These are phyloP conservation scores for Pythium scleroteichum DNA, from an alignment of 352 stramenopile genomes.

Conservation along the genomic window DNA sequence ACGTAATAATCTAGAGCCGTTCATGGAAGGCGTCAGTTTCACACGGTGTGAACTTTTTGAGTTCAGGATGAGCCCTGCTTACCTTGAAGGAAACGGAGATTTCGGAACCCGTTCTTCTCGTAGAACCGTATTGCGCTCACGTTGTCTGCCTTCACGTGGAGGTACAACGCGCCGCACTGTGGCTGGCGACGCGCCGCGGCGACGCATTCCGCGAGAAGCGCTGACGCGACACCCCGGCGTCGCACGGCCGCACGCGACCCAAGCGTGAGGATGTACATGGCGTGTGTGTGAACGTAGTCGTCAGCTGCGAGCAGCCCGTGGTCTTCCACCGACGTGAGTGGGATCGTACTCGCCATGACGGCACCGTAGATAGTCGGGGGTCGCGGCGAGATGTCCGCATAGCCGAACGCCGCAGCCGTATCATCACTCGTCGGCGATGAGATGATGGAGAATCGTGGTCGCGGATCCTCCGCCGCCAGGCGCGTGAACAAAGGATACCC, in stretches of 20 bases:
- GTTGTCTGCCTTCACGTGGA: slow-evolving; percentile 98
- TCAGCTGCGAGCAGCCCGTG: slow-evolving; percentile 52
- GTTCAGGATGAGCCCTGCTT: neutral
- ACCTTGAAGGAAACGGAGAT: slow-evolving; percentile 92
- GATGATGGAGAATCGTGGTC: slow-evolving; percentile 7
- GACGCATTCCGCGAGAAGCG: slow-evolving; percentile 90
- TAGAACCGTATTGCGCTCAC: slow-evolving; percentile 94
- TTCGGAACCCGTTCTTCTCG: slow-evolving; percentile 94
- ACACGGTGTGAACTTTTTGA: no score
- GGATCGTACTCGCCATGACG: slow-evolving; percentile 89
- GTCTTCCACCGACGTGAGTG: slow-evolving; percentile 69
- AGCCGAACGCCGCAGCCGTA: slow-evolving; percentile 13
- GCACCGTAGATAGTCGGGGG: slow-evolving; percentile 80
- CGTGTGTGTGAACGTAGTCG: slow-evolving; percentile 65
- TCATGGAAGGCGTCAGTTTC: no score
- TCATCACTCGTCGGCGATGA: slow-evolving; percentile 15
- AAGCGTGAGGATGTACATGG: slow-evolving; percentile 98
- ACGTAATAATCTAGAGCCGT: slow-evolving; percentile 79
- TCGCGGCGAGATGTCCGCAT: slow-evolving; percentile 22
- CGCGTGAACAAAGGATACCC: slow-evolving; percentile 89
- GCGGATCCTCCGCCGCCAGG: slow-evolving; percentile 69
- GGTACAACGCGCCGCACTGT: slow-evolving; percentile 91
- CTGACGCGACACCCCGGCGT: slow-evolving; percentile 88
- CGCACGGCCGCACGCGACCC: slow-evolving; percentile 86
- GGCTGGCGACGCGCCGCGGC: slow-evolving; percentile 74